Percentiles rank a stretch among this genome's conserved stretches.
These are phyloP conservation scores for Moesziomyces antarcticus DNA, from an alignment of 1,284 basidiomycete species.

Conservation along the genomic window DNA sequence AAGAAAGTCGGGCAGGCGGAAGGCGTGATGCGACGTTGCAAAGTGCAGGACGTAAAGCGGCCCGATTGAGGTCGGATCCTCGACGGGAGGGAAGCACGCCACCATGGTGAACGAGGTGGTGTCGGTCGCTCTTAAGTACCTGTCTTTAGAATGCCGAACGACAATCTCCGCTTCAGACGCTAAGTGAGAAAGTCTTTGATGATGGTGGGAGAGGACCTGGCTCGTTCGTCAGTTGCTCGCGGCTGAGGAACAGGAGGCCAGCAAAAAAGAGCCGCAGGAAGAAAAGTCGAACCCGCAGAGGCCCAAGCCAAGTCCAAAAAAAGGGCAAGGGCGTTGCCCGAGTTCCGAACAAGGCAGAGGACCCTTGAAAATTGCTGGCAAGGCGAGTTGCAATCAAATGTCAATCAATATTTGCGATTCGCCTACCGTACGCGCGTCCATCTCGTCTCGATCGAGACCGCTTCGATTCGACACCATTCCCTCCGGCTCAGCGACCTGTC, in stretches of 20 bases:
- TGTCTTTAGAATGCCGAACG: slow-evolving; percentile 1
- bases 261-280: no score
- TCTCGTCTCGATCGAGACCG: slow-evolving; percentile 37
- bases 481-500: neutral
- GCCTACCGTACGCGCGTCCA: slow-evolving; percentile 15
- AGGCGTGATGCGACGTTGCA: slow-evolving; percentile 52
- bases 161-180: neutral
- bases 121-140: neutral
- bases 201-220: no score
- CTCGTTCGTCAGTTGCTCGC: no score
- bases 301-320: slow-evolving; percentile 14
- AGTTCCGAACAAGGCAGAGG: neutral
- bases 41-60: slow-evolving; percentile 63
- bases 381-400: slow-evolving; percentile 45
- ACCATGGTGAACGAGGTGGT: slow-evolving; percentile 2
- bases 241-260: no score
- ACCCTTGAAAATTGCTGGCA: slow-evolving; percentile 16
- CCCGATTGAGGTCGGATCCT: slow-evolving; percentile 43
- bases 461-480: slow-evolving; percentile 24
- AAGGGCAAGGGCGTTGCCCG: neutral
- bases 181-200: no score
- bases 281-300: no score
- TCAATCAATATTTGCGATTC: slow-evolving; percentile 38
- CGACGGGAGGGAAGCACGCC: slow-evolving; percentile 28
- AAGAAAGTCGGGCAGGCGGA: slow-evolving; percentile 60